Evolutionary conservation across 1,139 yeast genomes (phyloP), one percentile per base, ranked within the genome.

Genomic region (Kluyveromyces sp.): DNA sequence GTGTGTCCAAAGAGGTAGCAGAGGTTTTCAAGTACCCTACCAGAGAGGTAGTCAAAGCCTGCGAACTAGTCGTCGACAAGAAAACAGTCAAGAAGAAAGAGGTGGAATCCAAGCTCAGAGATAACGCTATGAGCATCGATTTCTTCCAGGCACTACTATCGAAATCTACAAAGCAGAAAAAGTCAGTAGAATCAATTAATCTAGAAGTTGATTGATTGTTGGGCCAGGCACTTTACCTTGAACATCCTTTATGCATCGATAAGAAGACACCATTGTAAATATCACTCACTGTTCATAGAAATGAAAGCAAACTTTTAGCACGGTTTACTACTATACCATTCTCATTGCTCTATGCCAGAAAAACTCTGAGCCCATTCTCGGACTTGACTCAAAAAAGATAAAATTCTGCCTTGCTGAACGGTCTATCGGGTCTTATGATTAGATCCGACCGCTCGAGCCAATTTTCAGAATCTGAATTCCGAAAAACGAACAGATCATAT

Each of bases 1-100:
- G 98, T 49, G 77, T 92, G 9, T 71, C 95, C 0, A 78, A 77
- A 53, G 97, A 92, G 60, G 84, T 88, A 48, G 74, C 94, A 32
- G 78, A 80, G 54, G 96, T 92, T 1, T 70, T 92, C 56, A 78
- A 76, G 55, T 80, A 74, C 57, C 97, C 97, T 4, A 76, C 87
- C 0, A 79, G 89, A 51, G 96, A 88, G 57, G 86, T 92, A 3
- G 77, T 86, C 57, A 76, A 78, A 43, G 79, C 81, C 37, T 82
- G 88, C 66, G 95, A 87, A 35, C 35, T 57, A 12, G 48, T 54
- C 3, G 37, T 60, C 25, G 61, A 58, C 36, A 52, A 49, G 42
- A 56, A 59, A 30, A 55, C 53, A 33, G 49, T 52, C 8, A 49
- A 41, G 8, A 56, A 51, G 36, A 50, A 49, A 34, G 55, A 55